Evolutionary conservation across 345 rosid species (phyloP), one percentile per base, ranked within the genome.

Genomic region (Jatropha curcas): DNA sequence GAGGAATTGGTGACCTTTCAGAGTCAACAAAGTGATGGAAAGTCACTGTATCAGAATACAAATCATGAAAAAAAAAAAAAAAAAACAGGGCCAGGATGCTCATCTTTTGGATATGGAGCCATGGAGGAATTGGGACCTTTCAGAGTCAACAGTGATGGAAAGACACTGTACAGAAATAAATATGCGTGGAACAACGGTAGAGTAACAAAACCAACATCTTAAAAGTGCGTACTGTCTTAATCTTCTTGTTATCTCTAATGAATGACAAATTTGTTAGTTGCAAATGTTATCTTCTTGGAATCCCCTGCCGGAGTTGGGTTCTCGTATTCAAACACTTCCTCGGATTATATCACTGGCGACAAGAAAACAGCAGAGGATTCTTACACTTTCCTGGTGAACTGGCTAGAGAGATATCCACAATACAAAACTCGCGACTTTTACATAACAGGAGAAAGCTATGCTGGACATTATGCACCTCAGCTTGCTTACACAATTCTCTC

Each of bases 11-110:
- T n/a, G n/a, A n/a, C n/a, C n/a, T n/a, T n/a, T n/a, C n/a, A n/a
- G n/a, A n/a, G n/a, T n/a, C n/a, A n/a, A n/a, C n/a, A n/a, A n/a
- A n/a, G n/a, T n/a, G n/a, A n/a, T n/a, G n/a, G n/a, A n/a, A n/a
- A n/a, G n/a, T n/a, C n/a, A n/a, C n/a, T n/a, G n/a, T n/a, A n/a
- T n/a, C n/a, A n/a, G n/a, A n/a, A n/a, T n/a, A n/a, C n/a, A n/a
- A n/a, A n/a, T n/a, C n/a, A n/a, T n/a, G n/a, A n/a, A n/a, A n/a
- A n/a, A n/a, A n/a, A n/a, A n/a, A n/a, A n/a, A n/a, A n/a, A n/a
- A n/a, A n/a, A n/a, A 7, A 9, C 76, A 87, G 90, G 90, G 22
- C 88, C 90, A 6, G 90, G 88, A 31, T 84, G 88, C 68, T 87
- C 90, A 7, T 87, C 88, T 30, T 55, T 85, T 4, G 88, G 87